Conservation (phyloP, 2,329 filamentous ascomycete species). For the Colletotrichum musicola region DNA sequence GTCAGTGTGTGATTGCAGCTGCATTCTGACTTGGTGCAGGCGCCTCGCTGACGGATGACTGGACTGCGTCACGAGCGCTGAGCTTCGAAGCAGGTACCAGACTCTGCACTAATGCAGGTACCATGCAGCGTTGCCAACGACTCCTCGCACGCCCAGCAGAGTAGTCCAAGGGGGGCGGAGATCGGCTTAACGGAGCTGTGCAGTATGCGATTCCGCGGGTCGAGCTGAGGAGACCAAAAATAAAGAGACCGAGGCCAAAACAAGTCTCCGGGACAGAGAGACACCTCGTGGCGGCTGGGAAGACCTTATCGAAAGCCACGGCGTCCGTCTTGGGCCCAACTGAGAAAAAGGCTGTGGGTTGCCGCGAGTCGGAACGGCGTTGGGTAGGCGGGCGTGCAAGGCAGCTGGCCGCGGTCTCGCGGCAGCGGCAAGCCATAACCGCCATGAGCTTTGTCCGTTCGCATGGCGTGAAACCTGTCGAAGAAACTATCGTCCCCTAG, state of each 20-base stretch:
- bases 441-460: slow-evolving; percentile 26
- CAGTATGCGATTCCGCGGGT: neutral
- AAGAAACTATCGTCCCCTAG: slow-evolving; percentile 23
- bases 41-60: slow-evolving; percentile 30
- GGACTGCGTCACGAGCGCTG: slow-evolving; percentile 19
- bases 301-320: slow-evolving; percentile 28
- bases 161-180: neutral
- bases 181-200: slow-evolving; percentile 9
- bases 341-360: neutral
- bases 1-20: slow-evolving; percentile 23
- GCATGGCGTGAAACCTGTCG: slow-evolving; percentile 26
- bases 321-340: slow-evolving; percentile 1
- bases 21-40: slow-evolving; percentile 16
- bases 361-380: slow-evolving; percentile 11
- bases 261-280: slow-evolving; percentile 1
- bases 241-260: slow-evolving; percentile 16
- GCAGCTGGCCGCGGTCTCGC: slow-evolving; percentile 16
- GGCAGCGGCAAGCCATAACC: slow-evolving; percentile 27
- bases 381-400: neutral
- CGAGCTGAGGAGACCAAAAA: slow-evolving; percentile 22
- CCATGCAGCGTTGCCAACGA: slow-evolving; percentile 13
- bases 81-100: slow-evolving; percentile 19
- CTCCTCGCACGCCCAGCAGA: neutral
- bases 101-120: slow-evolving; percentile 35
- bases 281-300: slow-evolving; percentile 20